A percentile compares a stretch with the other conserved stretches of the same genome.
phyloP scores from a whole-genome alignment of 2,329 filamentous ascomycete species.

The Penicillium brasilianum region DNA sequence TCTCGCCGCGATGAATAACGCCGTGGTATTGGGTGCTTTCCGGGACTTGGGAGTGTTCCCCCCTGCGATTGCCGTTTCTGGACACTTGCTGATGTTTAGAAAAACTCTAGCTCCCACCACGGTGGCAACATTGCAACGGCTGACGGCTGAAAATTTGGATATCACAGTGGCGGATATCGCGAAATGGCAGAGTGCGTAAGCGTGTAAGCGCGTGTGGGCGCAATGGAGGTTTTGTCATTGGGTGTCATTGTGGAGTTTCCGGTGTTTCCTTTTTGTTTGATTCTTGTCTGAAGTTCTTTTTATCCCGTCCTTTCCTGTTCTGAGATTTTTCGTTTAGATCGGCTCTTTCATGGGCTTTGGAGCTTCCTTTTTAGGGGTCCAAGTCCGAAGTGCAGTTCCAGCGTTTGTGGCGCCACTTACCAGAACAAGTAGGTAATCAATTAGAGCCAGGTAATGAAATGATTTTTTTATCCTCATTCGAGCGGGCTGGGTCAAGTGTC shows the following conservation, averaged over 20 bases:
- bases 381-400: neutral
- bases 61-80: conserved; percentile 10
- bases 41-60: neutral
- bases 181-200: conserved; percentile 32
- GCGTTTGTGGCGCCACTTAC: neutral
- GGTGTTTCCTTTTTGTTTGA: conserved; percentile 7
- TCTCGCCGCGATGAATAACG: neutral
- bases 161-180: conserved; percentile 39
- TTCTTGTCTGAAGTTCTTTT: conserved; percentile 5
- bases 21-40: neutral
- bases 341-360: neutral
- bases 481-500: neutral
- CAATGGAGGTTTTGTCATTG: neutral
- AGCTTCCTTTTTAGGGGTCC: neutral
- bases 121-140: conserved; percentile 30
- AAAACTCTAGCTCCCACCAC: conserved; percentile 31
- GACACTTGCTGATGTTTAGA: conserved; percentile 24
- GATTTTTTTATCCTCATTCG: neutral
- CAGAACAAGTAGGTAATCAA: neutral
- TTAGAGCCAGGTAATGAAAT: neutral
- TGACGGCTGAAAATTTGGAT: conserved; percentile 39
- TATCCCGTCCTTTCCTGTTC: neutral
- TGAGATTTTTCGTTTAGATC: neutral
- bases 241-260: conserved; percentile 17
- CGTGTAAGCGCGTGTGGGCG: conserved; percentile 15